Base-by-base conservation (phyloP, 2,329 filamentous ascomycete species). In the Malbranchea zuffiana region DNA sequence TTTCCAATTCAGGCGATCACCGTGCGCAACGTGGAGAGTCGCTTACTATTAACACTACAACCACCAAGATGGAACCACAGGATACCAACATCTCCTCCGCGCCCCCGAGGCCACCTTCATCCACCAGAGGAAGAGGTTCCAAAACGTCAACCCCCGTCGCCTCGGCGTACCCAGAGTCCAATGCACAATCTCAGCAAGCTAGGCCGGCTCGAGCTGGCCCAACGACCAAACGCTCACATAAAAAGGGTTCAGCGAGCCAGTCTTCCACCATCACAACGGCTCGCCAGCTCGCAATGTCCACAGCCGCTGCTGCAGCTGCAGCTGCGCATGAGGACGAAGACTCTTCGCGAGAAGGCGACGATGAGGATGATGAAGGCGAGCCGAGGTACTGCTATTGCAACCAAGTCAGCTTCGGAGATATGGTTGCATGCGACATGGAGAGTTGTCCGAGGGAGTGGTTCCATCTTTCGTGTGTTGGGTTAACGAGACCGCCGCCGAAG, bases 301-400 rank as follows among this genome's bases (percentile, higher is more conserved):
- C 46, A 11, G 47, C 47, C 13, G 45, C 44, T 10, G 53, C 53
- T 10, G 54, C 51, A 21, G 57, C 54, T 0, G 50, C 63, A 8
- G 59, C 63, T 7, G 57, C 58, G 11, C 50, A 58, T 2, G 54
- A 51, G 6, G 59, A 65, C 11, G 62, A 65, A 43, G 65, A 68
- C 10, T 59, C 59, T 3, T 50, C 59, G 5, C 52, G 60, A 39
- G 37, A 42, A 15, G 44, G 44, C 5, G 57, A 59, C 15, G 67
- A 76, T 5, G 75, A 80, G 23, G 67, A 69, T 24, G 78, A 80
- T 43, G 74, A 71, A 3, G 75, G 82, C 45, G 82, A 87, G 54
- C 79, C 77, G 24, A 68, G 75, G 10, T 87, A 87, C 57, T 85
- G 82, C 57, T 83, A 83, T 60, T 86, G 82, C 56, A 80, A 85